Evolutionary conservation across 169 alveolate species (phyloP).

Genomic region (Pseudocohnilembus persalinus): DNA sequence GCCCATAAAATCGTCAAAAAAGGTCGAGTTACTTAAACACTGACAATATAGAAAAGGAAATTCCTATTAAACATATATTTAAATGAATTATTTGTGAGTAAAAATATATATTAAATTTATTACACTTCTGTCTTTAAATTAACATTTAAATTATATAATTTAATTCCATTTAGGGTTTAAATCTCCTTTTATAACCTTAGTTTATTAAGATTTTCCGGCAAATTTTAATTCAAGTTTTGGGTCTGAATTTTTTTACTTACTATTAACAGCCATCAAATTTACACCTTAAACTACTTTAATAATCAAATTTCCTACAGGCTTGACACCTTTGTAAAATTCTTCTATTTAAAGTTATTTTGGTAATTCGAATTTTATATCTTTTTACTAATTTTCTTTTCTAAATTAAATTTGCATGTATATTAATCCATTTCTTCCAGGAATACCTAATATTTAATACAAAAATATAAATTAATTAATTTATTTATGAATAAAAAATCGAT

Average conservation of each 20-base stretch:
- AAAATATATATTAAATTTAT: no score
- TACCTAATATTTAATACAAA: background rate
- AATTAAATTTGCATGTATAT: no score
- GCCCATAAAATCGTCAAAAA: background rate
- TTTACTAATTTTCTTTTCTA: background rate
- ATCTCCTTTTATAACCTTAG: background rate
- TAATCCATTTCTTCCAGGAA: background rate
- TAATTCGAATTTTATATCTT: background rate
- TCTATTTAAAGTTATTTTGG: background rate
- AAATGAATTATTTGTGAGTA: no score
- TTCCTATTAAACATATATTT: background rate
- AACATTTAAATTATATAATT: no score
- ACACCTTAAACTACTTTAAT: background rate
- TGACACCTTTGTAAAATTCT: background rate
- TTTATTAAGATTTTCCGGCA: background rate
- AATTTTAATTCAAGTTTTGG: background rate
- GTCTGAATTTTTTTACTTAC: background rate
- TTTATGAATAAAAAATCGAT: no score
- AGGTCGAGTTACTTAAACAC: background rate
- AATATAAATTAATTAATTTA: no score
- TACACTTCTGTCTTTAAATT: background rate
- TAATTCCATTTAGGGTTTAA: background rate
- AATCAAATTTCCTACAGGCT: background rate
- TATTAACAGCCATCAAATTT: background rate
- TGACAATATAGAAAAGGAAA: background rate